Base-by-base conservation (phyloP, 306 rosid species). In the Herpetospermum pedunculosum region DNA sequence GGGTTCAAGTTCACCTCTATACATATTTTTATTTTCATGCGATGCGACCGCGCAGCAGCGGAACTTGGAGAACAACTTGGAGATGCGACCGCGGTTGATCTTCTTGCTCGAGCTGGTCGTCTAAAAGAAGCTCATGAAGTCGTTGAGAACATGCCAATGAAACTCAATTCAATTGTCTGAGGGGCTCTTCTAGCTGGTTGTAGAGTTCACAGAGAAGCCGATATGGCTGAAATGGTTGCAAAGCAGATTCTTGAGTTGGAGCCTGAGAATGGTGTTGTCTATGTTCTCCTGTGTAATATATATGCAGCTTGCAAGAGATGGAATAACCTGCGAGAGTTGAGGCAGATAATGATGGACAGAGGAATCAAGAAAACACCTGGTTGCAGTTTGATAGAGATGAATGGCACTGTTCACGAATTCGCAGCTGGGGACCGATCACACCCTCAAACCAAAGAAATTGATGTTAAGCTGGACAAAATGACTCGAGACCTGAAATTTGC, bases 311-410 rank as follows among this genome's bases (percentile, higher is more conserved):
- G 96, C 83, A 84, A 84, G 59, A 85, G 80, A 79, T 81, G 87
- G 89, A 90, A 86, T 70, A 82, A 71, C 52, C 75, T 89, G 78
- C 85, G 79, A 21, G 55, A 76, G 50, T 68, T 86, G 32, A 81
- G 94, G 77, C 78, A 80, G 46, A 30, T 77, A 75, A 88, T 89
- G 89, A 82, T 82, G 82, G 82, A 85, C 23, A 87, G n/a, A 73
- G 94, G 97, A 81, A 91, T 91, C 62, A 89, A 86, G 91, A 93
- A 79, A 89, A 86, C 76, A 25, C 98, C 98, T 4, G 98, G 96
- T 43, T 93, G 97, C 78, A 93, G 97, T 73, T 80, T 85, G 84
- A 87, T 93, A 74, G 97, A 94, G 84, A 73, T 91, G 88, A 88
- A 89, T 74, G 96, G 96, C 37, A 74, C 10, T 25, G 94, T 89